Base-by-base conservation (phyloP, 805 yeast species). In the Cephaloascus albidus region DNA sequence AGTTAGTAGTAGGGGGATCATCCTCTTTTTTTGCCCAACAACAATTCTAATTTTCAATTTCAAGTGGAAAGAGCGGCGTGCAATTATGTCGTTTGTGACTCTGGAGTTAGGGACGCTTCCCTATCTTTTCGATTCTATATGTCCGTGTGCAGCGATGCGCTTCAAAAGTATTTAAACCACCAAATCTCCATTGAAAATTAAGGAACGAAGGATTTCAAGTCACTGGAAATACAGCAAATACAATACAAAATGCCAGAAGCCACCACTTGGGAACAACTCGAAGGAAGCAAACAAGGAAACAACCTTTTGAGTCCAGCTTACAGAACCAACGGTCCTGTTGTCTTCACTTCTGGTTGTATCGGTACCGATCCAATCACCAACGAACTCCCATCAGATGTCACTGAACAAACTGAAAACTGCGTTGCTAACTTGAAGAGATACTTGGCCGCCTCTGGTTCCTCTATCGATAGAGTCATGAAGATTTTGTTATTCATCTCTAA, bases 341-440 rank as follows among this genome's bases (percentile, higher is more conserved):
- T 73, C 17, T 71, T 64, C 55, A 65, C 76, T 8, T 67, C 76
- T n/a, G 79, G 78, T 2, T 54, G 60, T 34, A 58, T 67, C 14
- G 78, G 78, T 17, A 52, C 52, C 20, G 65, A 68, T 43, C 53
- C 56, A 26, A 53, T 56, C 27, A 57, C 63, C 10, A 73, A 73
- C 14, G 52, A 53, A n/a, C 48, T 65, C 19, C 68, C 77, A 16
- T 61, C 54, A 10, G 58, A 61, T 19, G 57, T 72, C 38, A 70
- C 55, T 35, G 61, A 60, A 34, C 81, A 76, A 52, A 63, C 77
- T 17, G 61, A 58, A 40, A 42, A 56, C 38, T 76, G 76, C 15
- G 63, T 74, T 39, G 48, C 54, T 34, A 71, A 68, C 46, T 55
- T 74, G 43, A 57, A 61, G 43, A 57, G 50, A 2, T 65, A 68